Evolutionary conservation across 2,329 filamentous ascomycete genomes (phyloP).

Genomic region (Plectosphaerella plurivora): DNA sequence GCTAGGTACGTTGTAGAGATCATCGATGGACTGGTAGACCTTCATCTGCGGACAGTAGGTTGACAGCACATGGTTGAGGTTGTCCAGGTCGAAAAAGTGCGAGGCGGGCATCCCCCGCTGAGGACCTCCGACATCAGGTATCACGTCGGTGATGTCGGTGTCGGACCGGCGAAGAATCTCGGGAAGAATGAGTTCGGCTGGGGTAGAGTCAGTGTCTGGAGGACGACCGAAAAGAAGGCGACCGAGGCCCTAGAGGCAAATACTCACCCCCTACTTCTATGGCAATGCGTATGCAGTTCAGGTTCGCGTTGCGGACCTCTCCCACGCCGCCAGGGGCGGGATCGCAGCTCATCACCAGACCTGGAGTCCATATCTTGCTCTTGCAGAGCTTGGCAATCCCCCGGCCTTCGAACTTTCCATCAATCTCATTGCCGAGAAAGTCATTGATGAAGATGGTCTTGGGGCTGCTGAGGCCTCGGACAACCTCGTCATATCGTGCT

Average conservation of each 20-base stretch:
- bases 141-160: slow-evolving; percentile 19
- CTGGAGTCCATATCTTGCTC: slow-evolving; percentile 31
- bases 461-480: slow-evolving; percentile 24
- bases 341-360: slow-evolving; percentile 37
- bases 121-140: slow-evolving; percentile 18
- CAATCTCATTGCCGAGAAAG: slow-evolving; percentile 26
- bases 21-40: slow-evolving; percentile 26
- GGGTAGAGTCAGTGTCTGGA: slow-evolving; percentile 7
- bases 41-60: slow-evolving; percentile 30
- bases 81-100: slow-evolving; percentile 28
- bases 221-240: slow-evolving; percentile 5
- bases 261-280: slow-evolving; percentile 41
- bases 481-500: slow-evolving; percentile 16
- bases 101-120: slow-evolving; percentile 20
- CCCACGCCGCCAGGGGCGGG: slow-evolving; percentile 37
- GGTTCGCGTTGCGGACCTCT: slow-evolving; percentile 36
- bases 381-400: slow-evolving; percentile 27
- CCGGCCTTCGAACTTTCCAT: slow-evolving; percentile 22
- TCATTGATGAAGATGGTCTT: slow-evolving; percentile 25
- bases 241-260: slow-evolving; percentile 6
- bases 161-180: slow-evolving; percentile 25
- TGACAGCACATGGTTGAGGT: slow-evolving; percentile 22
- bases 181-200: slow-evolving; percentile 32
- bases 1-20: slow-evolving; percentile 25
- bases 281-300: slow-evolving; percentile 39